Base-by-base conservation (phyloP, 2,329 filamentous ascomycete genomes). In the Colletotrichum sp. region DNA sequence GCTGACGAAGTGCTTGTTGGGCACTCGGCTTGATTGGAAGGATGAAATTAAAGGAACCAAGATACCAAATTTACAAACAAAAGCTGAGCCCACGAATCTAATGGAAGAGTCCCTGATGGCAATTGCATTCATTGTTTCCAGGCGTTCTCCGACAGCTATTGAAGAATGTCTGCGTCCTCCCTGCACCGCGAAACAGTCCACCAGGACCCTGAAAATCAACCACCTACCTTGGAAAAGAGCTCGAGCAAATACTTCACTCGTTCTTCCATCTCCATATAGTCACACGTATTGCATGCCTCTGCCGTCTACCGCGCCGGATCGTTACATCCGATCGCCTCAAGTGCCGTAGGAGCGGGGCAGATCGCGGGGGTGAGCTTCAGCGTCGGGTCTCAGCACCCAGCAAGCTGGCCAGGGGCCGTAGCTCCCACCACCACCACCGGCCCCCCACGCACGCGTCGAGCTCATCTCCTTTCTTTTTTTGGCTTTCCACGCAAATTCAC, bases 301-400 rank as follows among this genome's bases (percentile, higher is more conserved):
- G 44, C 44, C 44, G 6, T 52, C n/a, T 52, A 5, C 16, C 16
- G 21, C 16, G 4, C 21, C 28, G 16, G 21, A 16, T n/a, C 39
- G 70, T 68, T 68, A 72, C 72, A 62, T 60, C 32, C 18, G 34
- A 69, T 73, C 70, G 44, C 34, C 21, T 24, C 60, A n/a, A 69
- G 49, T 72, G 55, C 65, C 44, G n/a, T 18, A 13, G 30, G 8
- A 73, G 73, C 66, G 64, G 73, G 70, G 36, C 70, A 39, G 64
- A 69, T 68, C 39, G 70, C 62, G 69, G 72, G 62, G 69, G 55
- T 39, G 28, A 34, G 34, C 55, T 34, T 34, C 71, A 28, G 55
- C 36, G 36, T 6, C 67, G 24, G 65, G 49, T 57, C 30, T 49
- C 65, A 16, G 15, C 34, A 65, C 63, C 63, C 24, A 28, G 64